Evolutionary conservation across 495 filamentous ascomycete species (phyloP).

Genomic region (Neurospora pannonica): DNA sequence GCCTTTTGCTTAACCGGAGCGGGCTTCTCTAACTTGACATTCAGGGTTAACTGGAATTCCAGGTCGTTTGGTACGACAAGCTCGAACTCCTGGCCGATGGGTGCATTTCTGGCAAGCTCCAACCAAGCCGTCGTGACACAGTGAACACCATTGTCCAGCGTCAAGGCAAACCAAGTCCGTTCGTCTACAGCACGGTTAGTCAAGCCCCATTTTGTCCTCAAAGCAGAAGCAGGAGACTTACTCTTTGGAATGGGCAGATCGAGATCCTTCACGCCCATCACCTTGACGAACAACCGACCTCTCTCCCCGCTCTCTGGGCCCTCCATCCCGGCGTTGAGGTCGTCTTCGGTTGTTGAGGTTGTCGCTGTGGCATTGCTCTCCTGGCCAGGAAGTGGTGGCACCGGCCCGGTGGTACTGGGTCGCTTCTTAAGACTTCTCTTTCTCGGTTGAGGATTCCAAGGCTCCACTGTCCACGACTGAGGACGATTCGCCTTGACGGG

Average conservation of each 20-base stretch:
- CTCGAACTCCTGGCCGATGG: slow-evolving; percentile 97
- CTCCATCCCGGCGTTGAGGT: slow-evolving; percentile 39
- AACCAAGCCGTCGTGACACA: slow-evolving; percentile 96
- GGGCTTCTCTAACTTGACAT: slow-evolving; percentile 84
- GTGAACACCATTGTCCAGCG: slow-evolving; percentile 92
- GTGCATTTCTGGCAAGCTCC: slow-evolving; percentile 83
- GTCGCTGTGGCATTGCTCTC: slow-evolving; percentile 64
- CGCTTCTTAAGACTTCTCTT: slow-evolving; percentile 59
- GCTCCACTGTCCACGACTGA: slow-evolving; percentile 90
- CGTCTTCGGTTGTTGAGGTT: slow-evolving; percentile 50
- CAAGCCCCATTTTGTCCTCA: neutral
- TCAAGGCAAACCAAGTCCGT: slow-evolving; percentile 84
- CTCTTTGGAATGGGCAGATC: slow-evolving; percentile 85
- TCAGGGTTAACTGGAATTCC: slow-evolving; percentile 93
- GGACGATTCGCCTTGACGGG: slow-evolving; percentile 62
- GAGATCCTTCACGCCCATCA: slow-evolving; percentile 90
- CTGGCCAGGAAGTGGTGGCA: slow-evolving; percentile 82
- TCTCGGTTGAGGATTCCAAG: slow-evolving; percentile 78
- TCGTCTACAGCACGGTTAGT: slow-evolving; percentile 51
- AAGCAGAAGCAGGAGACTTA: slow-evolving; percentile 34
- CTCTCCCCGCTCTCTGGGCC: slow-evolving; percentile 75
- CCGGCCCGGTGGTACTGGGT: slow-evolving; percentile 35
- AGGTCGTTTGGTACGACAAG: slow-evolving; percentile 93
- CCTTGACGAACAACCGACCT: slow-evolving; percentile 93
- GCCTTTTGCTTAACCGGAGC: slow-evolving; percentile 38